Evolutionary conservation across 306 rosid genomes (phyloP), one percentile per base, ranked within the genome.

Genomic region (Cotoneaster glaucophyllus): DNA sequence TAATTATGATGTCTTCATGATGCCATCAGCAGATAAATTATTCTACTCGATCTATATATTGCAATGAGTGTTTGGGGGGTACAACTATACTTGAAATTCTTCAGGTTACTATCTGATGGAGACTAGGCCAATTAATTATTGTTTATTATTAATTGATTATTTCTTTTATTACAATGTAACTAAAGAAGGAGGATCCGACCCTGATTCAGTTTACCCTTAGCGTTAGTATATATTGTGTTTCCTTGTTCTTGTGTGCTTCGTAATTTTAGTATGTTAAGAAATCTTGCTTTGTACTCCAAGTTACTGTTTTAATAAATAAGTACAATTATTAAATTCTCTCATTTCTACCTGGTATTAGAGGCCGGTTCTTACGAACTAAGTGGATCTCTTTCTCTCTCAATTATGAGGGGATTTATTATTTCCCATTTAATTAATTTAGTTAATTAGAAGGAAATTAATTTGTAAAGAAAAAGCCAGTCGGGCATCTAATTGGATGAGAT

Each of bases 1-100:
- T 39, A 39, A 39, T 39, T 39, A 39, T 39, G 44, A 39, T 39
- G 44, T 39, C 44, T 8, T 39, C 44, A 39, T 39, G 44, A 39
- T 39, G 44, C 44, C 44, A 39, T 39, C 52, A 54, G 21, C 75
- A 12, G 64, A 19, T 39, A 44, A 53, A 21, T 39, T 39, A 39
- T 53, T 19, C 58, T 53, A 19, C 58, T 53, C 24, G 22, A 17
- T 53, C 24, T 21, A 53, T 19, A 7, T 53, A 53, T 53, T 53
- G 58, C 58, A 53, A 19, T 72, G 76, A 37, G 53, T 12, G 2
- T 56, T 3, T 57, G 76, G 67, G 8, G 17, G 39, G 67, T 72
- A 66, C 18, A 57, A 66, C 67, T 73, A 41, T 28, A 64, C 77
- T n/a, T 73, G 69, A 74, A 54, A 39, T 48, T 48, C 3, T 45